Percentiles rank a stretch among this genome's conserved stretches.
Conservation (phyloP, 768 basidiomycete genomes). For the Panellus pusillus region DNA sequence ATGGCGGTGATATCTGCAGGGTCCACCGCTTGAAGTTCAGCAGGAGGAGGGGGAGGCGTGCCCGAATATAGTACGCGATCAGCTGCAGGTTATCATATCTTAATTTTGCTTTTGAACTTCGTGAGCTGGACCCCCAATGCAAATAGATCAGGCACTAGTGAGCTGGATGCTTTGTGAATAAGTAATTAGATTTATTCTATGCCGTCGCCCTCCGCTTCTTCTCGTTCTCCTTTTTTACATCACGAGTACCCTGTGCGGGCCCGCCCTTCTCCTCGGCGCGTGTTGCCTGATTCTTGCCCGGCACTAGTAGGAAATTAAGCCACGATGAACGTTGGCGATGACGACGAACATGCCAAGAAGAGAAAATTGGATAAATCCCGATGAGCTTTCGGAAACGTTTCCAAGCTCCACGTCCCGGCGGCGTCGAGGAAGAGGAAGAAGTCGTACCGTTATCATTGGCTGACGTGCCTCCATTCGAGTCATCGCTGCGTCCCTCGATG, state of each 20-base stretch:
- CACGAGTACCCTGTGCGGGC: conserved; percentile 8
- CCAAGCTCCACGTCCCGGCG: conserved; percentile 63
- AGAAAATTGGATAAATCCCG: conserved; percentile 59
- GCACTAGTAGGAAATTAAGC: conserved; percentile 28
- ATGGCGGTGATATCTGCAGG: neutral
- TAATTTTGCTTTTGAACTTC: neutral
- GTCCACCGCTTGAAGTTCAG: no score
- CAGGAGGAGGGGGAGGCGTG: no score
- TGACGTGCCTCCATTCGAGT: conserved; percentile 27
- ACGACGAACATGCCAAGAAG: conserved; percentile 48
- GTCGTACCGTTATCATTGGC: conserved; percentile 71
- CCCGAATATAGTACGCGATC: no score
- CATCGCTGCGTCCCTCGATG: conserved; percentile 64
- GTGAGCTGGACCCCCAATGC: neutral
- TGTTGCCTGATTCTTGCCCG: conserved; percentile 24
- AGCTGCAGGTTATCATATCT: no score
- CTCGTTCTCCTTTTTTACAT: conserved; percentile 42
- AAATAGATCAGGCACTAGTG: conserved; percentile 15
- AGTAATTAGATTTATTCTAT: conserved; percentile 18
- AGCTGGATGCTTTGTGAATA: conserved; percentile 10
- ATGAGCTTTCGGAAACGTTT: conserved; percentile 67
- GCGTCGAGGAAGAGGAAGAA: conserved; percentile 59
- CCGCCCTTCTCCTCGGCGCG: conserved; percentile 28
- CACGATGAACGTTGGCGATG: conserved; percentile 28
- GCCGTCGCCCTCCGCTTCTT: conserved; percentile 54